Evolutionary conservation across 1,284 basidiomycete species (phyloP), one percentile per base, ranked within the genome.

Genomic region (Lignosus rhinocerotis): DNA sequence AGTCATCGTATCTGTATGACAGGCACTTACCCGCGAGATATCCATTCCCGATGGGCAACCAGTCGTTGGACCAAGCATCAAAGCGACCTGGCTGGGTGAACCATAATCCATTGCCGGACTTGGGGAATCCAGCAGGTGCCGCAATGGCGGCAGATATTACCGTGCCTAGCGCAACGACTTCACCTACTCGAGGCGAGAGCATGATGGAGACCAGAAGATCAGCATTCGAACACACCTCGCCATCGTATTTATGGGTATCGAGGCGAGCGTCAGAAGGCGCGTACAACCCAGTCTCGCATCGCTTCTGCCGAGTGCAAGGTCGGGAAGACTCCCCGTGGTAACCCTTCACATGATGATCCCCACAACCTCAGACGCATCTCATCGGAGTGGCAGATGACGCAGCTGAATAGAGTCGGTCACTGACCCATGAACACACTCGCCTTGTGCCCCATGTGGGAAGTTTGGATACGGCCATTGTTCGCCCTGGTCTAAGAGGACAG

Each of bases 71-170:
- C 88, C 88, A 90, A 9, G 54, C 56, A 33, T 78, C 64, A 10
- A 55, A 68, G 0, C 66, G 68, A 0, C 81, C 87, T 0, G 82
- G 78, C 8, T 76, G 61, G 8, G 72, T 80, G 65, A 84, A 90
- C 88, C 88, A 91, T 21, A 91, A 72, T 2, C 83, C 87, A 70
- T 91, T 90, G 12, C 88, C 88, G n/a, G 84, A 84, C 3, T 73
- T 64, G 1, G 88, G 89, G 67, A 91, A 89, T 9, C 77, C 79
- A 11, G 78, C 58, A 31, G 86, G 85, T 9, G 77, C 71, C 21
- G 69, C 62, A 12, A 58, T 41, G 1, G 48, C 62, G 10, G 62
- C 16, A 3, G 60, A 59, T 14, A 60, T 16, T 0, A 55, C 48
- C 25, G 60, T 39, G n/a, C 58, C 55, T 19, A 67, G 44, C 5